Evolutionary conservation across 2,329 filamentous ascomycete species (phyloP), one percentile per base, ranked within the genome.

Genomic region (Beauveria scarabaeidicola): DNA sequence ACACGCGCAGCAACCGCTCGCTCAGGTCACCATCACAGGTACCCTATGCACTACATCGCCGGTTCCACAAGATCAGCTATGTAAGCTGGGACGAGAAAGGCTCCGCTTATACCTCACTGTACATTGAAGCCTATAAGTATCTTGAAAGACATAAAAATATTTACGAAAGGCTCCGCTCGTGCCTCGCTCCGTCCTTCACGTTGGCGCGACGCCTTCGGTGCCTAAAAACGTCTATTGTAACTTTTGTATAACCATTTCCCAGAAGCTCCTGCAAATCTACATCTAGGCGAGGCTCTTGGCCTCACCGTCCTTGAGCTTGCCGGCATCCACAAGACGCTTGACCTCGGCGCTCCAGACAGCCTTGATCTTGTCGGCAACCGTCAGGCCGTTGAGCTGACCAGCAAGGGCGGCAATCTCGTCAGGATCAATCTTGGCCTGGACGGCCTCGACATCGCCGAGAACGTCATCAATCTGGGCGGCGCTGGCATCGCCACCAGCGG

Each of bases 391-490:
- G 62, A 99, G 84, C 78, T 93, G 93, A 67, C 78, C 81, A 40
- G 92, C 91, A 61, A 99, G 78, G 23, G 81, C 82, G 44, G 92
- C 92, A 68, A 97, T 85, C 81, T 97, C 92, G 67, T 97, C 93
- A 59, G 89, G 79, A 66, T 96, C 92, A 66, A 96, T 86, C 83
- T 93, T 96, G 75, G 81, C 80, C 77, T 96, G 91, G 62, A 99
- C 76, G 23, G 88, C 78, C 70, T 99, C 95, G 52, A 96, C 89
- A 66, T 97, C 93, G 68, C 82, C 83, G 41, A 97, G 81, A 1
- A 94, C 90, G 36, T 81, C 78, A 70, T 97, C 92, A 66, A 99
- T 90, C 71, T 90, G 84, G 11, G 84, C 78, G 15, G 90, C 80
- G n/a, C 88, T 82, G 27, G 87, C 78, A 62, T 92, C 88, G 58